Percentiles rank a stretch among this genome's conserved stretches.
Evolutionary conservation across 345 rosid genomes (phyloP).

Genomic region (Bretschneidera sinensis): DNA sequence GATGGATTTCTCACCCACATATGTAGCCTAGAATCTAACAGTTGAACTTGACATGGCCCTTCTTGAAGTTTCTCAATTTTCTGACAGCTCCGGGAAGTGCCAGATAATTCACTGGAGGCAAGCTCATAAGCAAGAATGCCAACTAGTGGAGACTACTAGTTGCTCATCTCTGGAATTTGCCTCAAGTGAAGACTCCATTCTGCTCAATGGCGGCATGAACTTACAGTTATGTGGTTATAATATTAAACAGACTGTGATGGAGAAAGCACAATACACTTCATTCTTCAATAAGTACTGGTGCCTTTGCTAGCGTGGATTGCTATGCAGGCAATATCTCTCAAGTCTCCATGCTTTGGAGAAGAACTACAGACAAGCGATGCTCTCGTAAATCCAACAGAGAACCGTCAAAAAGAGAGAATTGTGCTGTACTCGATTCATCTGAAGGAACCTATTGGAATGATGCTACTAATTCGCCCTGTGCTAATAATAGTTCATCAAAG

Average conservation of each 20-base stretch:
- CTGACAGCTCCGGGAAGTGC: slow-evolving; percentile 80
- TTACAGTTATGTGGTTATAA: slow-evolving; percentile 29
- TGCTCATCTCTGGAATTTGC: slow-evolving; percentile 38
- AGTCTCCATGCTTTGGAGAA: slow-evolving; percentile 39
- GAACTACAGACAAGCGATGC: slow-evolving; percentile 33
- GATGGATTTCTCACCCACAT: no score
- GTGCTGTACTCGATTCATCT: slow-evolving; percentile 23
- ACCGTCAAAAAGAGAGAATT: slow-evolving; percentile 38
- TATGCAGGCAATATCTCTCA: slow-evolving; percentile 35
- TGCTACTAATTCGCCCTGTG: slow-evolving; percentile 21
- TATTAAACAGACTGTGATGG: slow-evolving; percentile 27
- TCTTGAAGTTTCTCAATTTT: slow-evolving; percentile 6
- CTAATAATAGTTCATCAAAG: slow-evolving; percentile 20
- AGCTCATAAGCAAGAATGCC: slow-evolving; percentile 72
- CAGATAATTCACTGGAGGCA: slow-evolving; percentile 94
- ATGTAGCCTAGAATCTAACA: neutral
- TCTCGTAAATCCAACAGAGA: slow-evolving; percentile 37
- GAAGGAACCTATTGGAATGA: slow-evolving; percentile 28
- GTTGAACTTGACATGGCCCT: neutral
- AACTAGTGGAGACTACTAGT: slow-evolving; percentile 30
- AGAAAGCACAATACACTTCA: slow-evolving; percentile 18
- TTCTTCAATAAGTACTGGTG: slow-evolving; percentile 23
- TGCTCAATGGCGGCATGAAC: slow-evolving; percentile 28
- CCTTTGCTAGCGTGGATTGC: slow-evolving; percentile 24
- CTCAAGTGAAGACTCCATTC: slow-evolving; percentile 33